Conservation (phyloP, 495 filamentous ascomycete species). For the Neurospora cerealis region DNA sequence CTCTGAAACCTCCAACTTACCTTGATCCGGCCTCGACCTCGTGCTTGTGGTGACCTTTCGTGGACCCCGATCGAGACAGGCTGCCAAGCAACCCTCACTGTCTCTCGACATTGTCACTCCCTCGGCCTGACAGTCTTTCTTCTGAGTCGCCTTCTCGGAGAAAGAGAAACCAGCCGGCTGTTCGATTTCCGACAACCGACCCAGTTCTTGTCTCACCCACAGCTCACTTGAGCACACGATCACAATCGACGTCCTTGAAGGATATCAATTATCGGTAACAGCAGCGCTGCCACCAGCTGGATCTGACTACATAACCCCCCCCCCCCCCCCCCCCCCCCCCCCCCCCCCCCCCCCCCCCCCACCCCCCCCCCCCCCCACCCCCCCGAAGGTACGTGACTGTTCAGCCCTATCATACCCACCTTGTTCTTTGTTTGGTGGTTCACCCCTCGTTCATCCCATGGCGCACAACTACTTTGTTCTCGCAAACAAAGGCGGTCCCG, state of each 20-base stretch:
- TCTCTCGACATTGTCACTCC: conserved; percentile 24
- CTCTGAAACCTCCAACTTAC: neutral
- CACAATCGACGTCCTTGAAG: conserved; percentile 24
- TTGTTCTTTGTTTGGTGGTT: neutral
- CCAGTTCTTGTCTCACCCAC: conserved; percentile 22
- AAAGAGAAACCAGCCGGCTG: conserved; percentile 10
- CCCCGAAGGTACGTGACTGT: neutral
- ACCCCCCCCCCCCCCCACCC: no score
- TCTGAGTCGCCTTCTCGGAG: conserved; percentile 9
- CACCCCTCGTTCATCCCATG: neutral
- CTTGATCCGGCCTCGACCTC: conserved; percentile 5
- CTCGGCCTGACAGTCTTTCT: conserved; percentile 23
- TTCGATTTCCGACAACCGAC: conserved; percentile 23
- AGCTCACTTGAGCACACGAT: conserved; percentile 15
- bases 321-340: no score
- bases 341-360: no score
- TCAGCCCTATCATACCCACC: neutral
- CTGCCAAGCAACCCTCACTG: conserved; percentile 1
- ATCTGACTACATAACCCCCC: conserved; percentile 20
- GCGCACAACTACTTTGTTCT: neutral
- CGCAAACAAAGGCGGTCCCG: neutral
- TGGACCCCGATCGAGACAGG: conserved; percentile 11
- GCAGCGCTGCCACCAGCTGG: conserved; percentile 30
- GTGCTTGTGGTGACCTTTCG: conserved; percentile 5
- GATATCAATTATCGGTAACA: conserved; percentile 17